Evolutionary conservation across 768 basidiomycete genomes (phyloP), one percentile per base, ranked within the genome.

Genomic region (Podaxis pistillaris): DNA sequence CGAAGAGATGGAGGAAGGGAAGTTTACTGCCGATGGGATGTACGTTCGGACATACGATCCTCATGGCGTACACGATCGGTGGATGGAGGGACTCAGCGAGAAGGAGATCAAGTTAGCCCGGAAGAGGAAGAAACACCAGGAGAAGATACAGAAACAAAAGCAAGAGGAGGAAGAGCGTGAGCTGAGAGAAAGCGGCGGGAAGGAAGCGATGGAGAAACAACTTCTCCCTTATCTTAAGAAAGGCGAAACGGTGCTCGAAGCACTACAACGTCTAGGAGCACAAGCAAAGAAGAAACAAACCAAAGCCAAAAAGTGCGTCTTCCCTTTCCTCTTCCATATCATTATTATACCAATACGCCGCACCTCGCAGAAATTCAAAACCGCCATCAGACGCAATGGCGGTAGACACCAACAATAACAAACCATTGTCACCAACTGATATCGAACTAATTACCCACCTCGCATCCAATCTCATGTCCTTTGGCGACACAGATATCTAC

Each of bases 1-100:
- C 66, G 90, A 93, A 68, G 97, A 99, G 81, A 96, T 98, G 90
- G 90, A 94, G 70, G 96, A 98, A 76, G 97, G 97, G 41, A 93
- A 94, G 71, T 98, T 99, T 78, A 89, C 93, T 4, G 91, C 91
- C 63, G 96, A 98, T 71, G 97, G 97, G 52, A 90, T 75, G 69
- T 94, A 94, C 71, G 86, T 91, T 54, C 88, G 90, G 66, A 83
- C 89, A 11, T 88, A 89, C 71, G 97, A 99, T 73, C 92, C 91
- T 1, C 90, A 95, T 71, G 93, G 89, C 26, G 84, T 90, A 41
- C 95, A 99, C 72, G 97, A 99, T 75, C 84, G 85, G 37, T 99
- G 97, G 97, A 90, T 99, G 86, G 92, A 94, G n/a, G 88, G 86
- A 1, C 66, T 96, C 38, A 89, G 89, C 68, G 94, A 96, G 69